Conservation (phyloP, 2,329 filamentous ascomycete species). For the Endocalyx cinctus region DNA sequence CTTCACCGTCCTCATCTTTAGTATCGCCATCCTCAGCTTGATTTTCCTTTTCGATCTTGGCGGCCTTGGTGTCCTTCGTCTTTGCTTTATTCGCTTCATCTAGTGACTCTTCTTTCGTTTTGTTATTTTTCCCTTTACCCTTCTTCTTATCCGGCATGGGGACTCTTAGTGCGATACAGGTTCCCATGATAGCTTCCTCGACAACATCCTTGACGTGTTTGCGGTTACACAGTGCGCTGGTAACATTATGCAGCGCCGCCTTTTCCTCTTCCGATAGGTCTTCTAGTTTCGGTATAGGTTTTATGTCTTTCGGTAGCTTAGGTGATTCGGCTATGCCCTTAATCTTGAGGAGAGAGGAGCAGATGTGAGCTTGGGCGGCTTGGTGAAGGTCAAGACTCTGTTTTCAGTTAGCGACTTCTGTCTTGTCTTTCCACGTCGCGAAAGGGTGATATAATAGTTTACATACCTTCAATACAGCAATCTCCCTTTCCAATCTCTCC, state of each 20-base stretch:
- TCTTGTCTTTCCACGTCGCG: no score
- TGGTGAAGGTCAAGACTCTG: slow-evolving; percentile 55
- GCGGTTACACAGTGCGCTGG: slow-evolving; percentile 51
- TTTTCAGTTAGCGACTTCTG: no score
- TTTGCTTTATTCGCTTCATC: slow-evolving; percentile 29
- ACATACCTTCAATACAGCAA: slow-evolving; percentile 52
- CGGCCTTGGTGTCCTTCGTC: slow-evolving; percentile 17
- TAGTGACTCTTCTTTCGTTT: slow-evolving; percentile 17
- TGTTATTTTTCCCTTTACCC: slow-evolving; percentile 22
- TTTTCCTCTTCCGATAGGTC: slow-evolving; percentile 49
- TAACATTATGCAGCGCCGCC: slow-evolving; percentile 52
- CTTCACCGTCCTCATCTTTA: slow-evolving; percentile 17
- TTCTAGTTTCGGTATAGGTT: slow-evolving; percentile 41
- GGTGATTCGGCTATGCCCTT: slow-evolving; percentile 47
- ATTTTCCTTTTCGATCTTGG: slow-evolving; percentile 16
- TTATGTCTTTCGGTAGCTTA: slow-evolving; percentile 46
- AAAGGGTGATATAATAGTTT: no score
- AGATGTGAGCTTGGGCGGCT: slow-evolving; percentile 52
- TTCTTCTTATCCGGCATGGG: slow-evolving; percentile 40
- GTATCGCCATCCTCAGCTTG: slow-evolving; percentile 15
- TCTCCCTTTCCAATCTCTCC: slow-evolving; percentile 57
- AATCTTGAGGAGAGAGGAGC: slow-evolving; percentile 49
- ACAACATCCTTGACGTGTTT: slow-evolving; percentile 45
- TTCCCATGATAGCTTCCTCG: slow-evolving; percentile 42
- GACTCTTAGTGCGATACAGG: slow-evolving; percentile 46